Evolutionary conservation across 2,329 filamentous ascomycete genomes (phyloP), one percentile per base, ranked within the genome.

Genomic region (Venturia pyrina): DNA sequence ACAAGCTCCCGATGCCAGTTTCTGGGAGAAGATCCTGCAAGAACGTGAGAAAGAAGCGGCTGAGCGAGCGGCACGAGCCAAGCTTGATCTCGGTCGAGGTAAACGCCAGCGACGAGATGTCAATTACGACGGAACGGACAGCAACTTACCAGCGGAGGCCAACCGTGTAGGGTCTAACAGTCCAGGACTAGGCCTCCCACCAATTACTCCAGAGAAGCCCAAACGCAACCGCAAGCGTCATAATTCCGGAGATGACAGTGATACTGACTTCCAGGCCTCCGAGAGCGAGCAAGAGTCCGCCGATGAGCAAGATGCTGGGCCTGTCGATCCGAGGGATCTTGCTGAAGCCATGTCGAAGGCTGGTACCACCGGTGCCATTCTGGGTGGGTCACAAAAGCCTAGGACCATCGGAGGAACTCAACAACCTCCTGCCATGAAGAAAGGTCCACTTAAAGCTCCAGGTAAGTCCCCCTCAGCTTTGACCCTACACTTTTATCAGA

Each of bases 1-100:
- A 5, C 75, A 81, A 8, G 79, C 81, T 0, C 81, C 87, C 11
- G 87, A 87, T 71, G 82, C 85, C 17, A 87, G 86, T 44, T 85
- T 96, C 0, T 99, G 96, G 96, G 92, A 96, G 65, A 88, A 88
- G 70, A 97, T 99, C 67, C 80, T 99, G 44, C 86, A 87, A 64
- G 85, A 96, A 73, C 87, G 95, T 68, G 91, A 96, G 75, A 86
- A 85, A 53, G 86, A 89, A 65, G 93, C 92, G 2, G 83, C 85
- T n/a, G 85, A 86, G 66, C 87, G 92, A 71, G 86, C 87, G 8
- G 87, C 87, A 43, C 81, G 79, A 19, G 86, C 87, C 67, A 82
- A 87, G 62, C 86, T 96, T 74, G 85, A 85, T n/a, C 85, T 97
- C 61, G 95, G 95, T 13, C 86, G 95, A 67, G 95, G 95, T 48